Conservation (phyloP, 148 eudicot genomes). For the Gaultheria prostrata region DNA sequence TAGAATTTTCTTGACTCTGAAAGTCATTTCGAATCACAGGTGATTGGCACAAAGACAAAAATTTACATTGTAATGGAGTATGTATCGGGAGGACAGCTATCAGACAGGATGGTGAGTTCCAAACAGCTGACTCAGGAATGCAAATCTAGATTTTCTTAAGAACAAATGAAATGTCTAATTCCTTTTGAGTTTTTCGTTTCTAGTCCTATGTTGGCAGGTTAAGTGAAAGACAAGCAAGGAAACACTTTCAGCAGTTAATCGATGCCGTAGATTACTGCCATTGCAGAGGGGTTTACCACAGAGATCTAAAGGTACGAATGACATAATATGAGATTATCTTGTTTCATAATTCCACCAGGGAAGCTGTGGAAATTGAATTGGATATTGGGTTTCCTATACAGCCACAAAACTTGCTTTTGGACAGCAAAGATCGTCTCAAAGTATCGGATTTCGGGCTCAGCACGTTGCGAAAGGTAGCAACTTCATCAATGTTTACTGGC, state of each 20-base stretch:
- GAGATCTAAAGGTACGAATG: slow-evolving; percentile 24
- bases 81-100: slow-evolving; percentile 52
- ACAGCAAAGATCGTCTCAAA: slow-evolving; percentile 52
- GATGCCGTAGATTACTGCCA: slow-evolving; percentile 43
- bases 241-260: slow-evolving; percentile 51
- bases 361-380: not conserved
- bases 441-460: slow-evolving; percentile 68
- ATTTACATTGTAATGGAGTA: slow-evolving; percentile 60
- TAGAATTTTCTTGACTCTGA: not conserved
- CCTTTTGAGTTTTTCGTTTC: not conserved
- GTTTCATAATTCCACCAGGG: not conserved
- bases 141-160: not conserved
- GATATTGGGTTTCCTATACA: slow-evolving; percentile 19
- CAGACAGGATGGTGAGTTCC: slow-evolving; percentile 46
- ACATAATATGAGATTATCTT: not conserved
- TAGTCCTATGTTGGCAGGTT: slow-evolving; percentile 38
- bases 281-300: slow-evolving; percentile 26
- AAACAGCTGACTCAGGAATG: not conserved
- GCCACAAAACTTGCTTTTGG: slow-evolving; percentile 64
- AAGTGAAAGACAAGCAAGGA: slow-evolving; percentile 39
- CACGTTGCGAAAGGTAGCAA: slow-evolving; percentile 41
- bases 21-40: slow-evolving; percentile 26
- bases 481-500: not conserved
- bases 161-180: not conserved
- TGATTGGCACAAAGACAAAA: slow-evolving; percentile 52